Conservation (phyloP, 352 stramenopile genomes). For the Pythium utonaiense region DNA sequence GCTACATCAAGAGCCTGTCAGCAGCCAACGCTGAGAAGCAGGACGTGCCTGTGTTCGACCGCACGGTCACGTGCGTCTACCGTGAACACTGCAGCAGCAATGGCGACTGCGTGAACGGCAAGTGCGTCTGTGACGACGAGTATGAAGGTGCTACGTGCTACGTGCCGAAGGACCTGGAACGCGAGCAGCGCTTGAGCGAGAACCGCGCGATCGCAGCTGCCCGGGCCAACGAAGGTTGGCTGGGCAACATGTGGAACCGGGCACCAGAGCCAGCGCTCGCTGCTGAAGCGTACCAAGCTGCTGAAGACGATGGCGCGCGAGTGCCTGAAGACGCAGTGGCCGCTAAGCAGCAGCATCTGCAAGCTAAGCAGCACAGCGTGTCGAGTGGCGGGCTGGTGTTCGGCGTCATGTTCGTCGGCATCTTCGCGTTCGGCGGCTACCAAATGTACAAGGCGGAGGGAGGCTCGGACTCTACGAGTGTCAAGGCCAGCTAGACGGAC, state of each 20-base stretch:
- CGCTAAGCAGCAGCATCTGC: neutral
- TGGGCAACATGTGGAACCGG: conserved; percentile 64
- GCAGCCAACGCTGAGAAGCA: conserved; percentile 41
- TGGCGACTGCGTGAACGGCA: conserved; percentile 79
- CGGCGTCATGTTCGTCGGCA: conserved; percentile 36
- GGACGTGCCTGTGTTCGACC: conserved; percentile 37
- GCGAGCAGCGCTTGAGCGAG: conserved; percentile 26
- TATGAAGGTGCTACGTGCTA: conserved; percentile 85
- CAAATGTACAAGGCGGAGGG: conserved; percentile 31
- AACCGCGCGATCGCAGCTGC: conserved; percentile 20
- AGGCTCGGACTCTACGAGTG: neutral
- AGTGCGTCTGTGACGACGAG: conserved; percentile 62
- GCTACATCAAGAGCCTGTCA: conserved; percentile 71
- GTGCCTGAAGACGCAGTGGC: neutral
- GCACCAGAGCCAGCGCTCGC: conserved; percentile 17
- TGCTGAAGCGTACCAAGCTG: neutral
- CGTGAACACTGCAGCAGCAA: conserved; percentile 79
- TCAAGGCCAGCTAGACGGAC: conserved; percentile 32
- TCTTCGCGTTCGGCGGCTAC: conserved; percentile 41
- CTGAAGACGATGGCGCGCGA: conserved; percentile 1
- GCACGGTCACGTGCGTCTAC: conserved; percentile 59
- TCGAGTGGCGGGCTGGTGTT: conserved; percentile 26
- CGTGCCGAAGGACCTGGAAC: conserved; percentile 56
- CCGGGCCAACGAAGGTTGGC: conserved; percentile 49
- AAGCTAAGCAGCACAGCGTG: neutral